Base-by-base conservation (phyloP, 73 alveolate genomes). In the Stentor roeselii region DNA sequence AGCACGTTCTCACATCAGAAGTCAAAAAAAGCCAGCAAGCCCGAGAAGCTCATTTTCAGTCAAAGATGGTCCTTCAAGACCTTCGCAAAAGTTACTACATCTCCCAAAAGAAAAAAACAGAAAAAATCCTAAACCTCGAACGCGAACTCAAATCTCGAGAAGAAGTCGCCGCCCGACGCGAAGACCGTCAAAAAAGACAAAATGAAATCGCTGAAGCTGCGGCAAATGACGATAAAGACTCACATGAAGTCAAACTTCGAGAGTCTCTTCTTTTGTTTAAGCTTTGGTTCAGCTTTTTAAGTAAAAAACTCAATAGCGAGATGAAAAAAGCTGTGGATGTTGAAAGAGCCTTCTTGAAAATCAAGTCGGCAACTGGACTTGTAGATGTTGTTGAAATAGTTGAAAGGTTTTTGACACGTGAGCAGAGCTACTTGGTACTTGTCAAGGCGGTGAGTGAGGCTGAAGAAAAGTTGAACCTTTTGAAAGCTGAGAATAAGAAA, bases 241-340 rank as follows among this genome's bases (percentile, higher is more conserved):
- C 93, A 15, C 78, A 80, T 34, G 95, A 90, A 88, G 80, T 75
- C 3, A 83, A 88, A 37, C 82, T 90, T 89, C 82, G 93, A 67
- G 89, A 84, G 75, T 59, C 75, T 77, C 76, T 90, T 36, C 75
- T 60, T 84, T 74, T 84, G 34, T 39, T 82, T 34, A 87, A 83
- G 42, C 89, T 90, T 3, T 90, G 93, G 92, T 85, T 83, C 82
- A 78, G 90, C 3, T 90, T 82, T 74, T 83, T 90, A 82, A 83
- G 93, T n/a, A 90, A 90, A 91, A 90, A 90, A 84, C 84, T 87
- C 90, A 86, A 90, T 83, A 90, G 83, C 86, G 95, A 90, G 42
- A 83, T 87, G 91, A 83, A 82, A 36, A 84, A 87, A 42, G 78
- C 90, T 30, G 87, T 76, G 30, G 75, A 82, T 59, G 83, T 87